phyloP scores from a whole-genome alignment of 495 filamentous ascomycete genomes.

The Aspergillus bertholletiae region DNA sequence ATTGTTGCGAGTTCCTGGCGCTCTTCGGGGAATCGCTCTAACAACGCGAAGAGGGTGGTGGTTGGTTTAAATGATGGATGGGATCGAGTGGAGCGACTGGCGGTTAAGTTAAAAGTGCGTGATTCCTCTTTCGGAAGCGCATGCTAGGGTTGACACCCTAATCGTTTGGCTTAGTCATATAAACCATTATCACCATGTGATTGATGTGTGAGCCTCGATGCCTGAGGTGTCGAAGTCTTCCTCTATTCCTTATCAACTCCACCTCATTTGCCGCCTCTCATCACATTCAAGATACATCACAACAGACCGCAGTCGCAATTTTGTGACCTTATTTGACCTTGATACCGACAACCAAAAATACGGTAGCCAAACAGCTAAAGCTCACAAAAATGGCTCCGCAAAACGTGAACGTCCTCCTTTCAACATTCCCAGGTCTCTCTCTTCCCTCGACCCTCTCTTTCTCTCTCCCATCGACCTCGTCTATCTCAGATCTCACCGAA shows the following conservation, averaged over 20 bases:
- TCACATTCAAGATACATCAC: not conserved
- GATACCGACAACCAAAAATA: not conserved
- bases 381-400: conserved; percentile 29
- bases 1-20: conserved; percentile 60
- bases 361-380: not conserved
- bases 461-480: conserved; percentile 59
- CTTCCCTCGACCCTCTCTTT: conserved; percentile 76
- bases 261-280: not conserved
- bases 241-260: conserved; percentile 3
- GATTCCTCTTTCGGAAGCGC: conserved; percentile 25
- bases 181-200: conserved; percentile 13
- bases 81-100: conserved; percentile 36
- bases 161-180: conserved; percentile 6
- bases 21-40: conserved; percentile 58
- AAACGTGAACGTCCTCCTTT: conserved; percentile 76
- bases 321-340: not conserved
- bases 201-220: not conserved
- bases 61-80: conserved; percentile 38
- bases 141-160: conserved; percentile 40
- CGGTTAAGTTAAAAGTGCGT: conserved; percentile 38
- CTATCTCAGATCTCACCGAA: conserved; percentile 61
- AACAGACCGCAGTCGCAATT: not conserved
- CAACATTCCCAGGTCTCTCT: conserved; percentile 76
- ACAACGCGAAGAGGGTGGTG: conserved; percentile 42
- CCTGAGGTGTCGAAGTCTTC: conserved; percentile 7